Base-by-base conservation (phyloP, 2,329 filamentous ascomycete genomes). In the Aspergillus viridinutans region DNA sequence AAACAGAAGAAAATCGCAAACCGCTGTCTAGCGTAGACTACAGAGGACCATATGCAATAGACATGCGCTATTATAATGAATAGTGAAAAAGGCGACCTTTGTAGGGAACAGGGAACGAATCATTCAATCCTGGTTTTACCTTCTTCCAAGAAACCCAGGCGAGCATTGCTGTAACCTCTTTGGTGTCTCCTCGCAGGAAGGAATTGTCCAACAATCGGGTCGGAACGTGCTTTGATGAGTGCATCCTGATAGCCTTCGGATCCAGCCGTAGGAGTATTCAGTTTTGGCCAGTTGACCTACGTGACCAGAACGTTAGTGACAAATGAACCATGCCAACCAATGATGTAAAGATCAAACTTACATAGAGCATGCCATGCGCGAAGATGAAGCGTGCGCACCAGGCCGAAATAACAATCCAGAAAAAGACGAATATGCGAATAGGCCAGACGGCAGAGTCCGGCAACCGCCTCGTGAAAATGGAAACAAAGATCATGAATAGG, bases 251-350 rank as follows among this genome's bases (percentile, higher is more conserved):
- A 96, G 42, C 91, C 91, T 68, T 99, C 94, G 6, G 85, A 83
- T 2, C 91, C 92, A 76, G 89, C 95, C 2, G 90, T 85, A 17
- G 91, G 87, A 10, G 92, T 92, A 73, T 95, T 96, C 50, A 99
- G 84, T 72, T 96, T 97, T 9, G 94, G 94, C 94, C 95, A 99
- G 77, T 97, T 97, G 64, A 97, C 92, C 92, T 96, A 60, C 48
- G 52, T 49, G 51, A 20, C 53, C 1, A 48, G 29, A 9, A 51
- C 45, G 51, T 61, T 52, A 60, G 59, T 38, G 53, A 48, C 21
- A 49, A 43, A 12, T 14, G 4, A 49, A 49, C 47, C 21, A 47
- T 14, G 12, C 20, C 12, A 3, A 23, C 2, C 3, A 14, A 25
- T 25, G 12, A 23, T 17, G 23, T 47, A 25, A 25, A 40, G 32